Evolutionary conservation across 768 basidiomycete genomes (phyloP).

Genomic region (Gautieria morchelliformis): DNA sequence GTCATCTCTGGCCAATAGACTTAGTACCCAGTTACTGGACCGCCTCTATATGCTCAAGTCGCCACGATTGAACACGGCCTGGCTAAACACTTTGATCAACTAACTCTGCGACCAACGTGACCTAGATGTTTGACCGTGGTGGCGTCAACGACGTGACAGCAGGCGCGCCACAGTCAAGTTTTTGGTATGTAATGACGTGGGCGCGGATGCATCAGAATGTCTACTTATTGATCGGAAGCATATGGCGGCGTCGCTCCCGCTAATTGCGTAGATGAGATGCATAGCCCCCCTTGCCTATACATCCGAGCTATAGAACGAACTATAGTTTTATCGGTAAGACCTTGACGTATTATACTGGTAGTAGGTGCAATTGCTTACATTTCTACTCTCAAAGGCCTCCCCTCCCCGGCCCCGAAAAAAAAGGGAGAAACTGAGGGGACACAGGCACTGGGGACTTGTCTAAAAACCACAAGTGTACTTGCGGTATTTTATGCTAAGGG

Average conservation of each 20-base stretch:
- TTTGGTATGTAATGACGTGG: slow-evolving; percentile 9
- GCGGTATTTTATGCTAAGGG: no score
- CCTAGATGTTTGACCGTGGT: slow-evolving; percentile 11
- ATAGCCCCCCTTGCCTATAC: neutral
- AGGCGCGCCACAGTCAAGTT: slow-evolving; percentile 9
- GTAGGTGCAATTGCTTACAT: no score
- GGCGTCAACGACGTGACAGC: slow-evolving; percentile 7
- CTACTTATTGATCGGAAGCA: slow-evolving; percentile 44
- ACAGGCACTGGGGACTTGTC: no score
- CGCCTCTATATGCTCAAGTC: slow-evolving; percentile 7
- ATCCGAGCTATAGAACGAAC: slow-evolving; percentile 26
- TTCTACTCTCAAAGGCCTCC: no score
- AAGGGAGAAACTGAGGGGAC: no score
- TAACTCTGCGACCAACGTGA: slow-evolving; percentile 5
- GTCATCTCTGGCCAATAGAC: slow-evolving; percentile 46
- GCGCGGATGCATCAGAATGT: slow-evolving; percentile 29
- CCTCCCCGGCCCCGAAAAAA: no score
- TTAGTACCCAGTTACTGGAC: slow-evolving; percentile 26
- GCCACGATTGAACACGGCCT: slow-evolving; percentile 2
- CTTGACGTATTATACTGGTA: slow-evolving; percentile 50
- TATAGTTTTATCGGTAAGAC: slow-evolving; percentile 51
- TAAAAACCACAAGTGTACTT: no score
- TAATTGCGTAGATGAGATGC: slow-evolving; percentile 20
- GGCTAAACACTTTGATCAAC: slow-evolving; percentile 10
- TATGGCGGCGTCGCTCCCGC: slow-evolving; percentile 48